Conservation (phyloP, 2,329 filamentous ascomycete species). For the Colletotrichum liriopes region DNA sequence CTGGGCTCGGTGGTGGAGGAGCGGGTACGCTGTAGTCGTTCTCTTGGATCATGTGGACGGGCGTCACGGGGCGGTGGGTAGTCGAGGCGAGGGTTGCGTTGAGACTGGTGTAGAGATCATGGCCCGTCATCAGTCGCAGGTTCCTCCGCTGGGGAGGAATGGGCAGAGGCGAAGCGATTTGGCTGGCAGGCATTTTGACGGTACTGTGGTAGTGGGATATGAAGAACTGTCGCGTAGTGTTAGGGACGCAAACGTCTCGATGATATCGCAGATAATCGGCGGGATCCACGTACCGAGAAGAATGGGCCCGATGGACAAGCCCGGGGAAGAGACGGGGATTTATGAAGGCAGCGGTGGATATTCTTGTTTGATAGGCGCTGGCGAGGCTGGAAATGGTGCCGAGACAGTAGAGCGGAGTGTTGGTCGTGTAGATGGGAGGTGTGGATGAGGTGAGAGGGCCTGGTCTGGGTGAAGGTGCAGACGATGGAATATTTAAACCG, state of each 20-base stretch:
- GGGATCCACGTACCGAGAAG: constrained; percentile 21
- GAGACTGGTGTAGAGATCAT: constrained; percentile 69
- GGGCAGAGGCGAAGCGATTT: constrained; percentile 63
- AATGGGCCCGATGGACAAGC: constrained; percentile 5
- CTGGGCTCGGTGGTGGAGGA: constrained; percentile 75
- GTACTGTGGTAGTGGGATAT: constrained; percentile 4
- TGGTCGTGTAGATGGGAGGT: constrained; percentile 14
- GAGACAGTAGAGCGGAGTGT: constrained; percentile 17
- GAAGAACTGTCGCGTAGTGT: not conserved
- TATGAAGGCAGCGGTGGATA: constrained; percentile 10
- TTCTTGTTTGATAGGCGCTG: constrained; percentile 18
- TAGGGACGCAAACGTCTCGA: constrained; percentile 7
- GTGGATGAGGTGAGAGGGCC: constrained; percentile 13
- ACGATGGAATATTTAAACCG: constrained; percentile 38
- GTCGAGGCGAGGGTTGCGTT: constrained; percentile 65
- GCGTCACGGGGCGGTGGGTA: constrained; percentile 61
- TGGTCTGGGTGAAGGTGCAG: constrained; percentile 27
- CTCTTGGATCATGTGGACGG: constrained; percentile 67
- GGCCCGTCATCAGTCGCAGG: constrained; percentile 61
- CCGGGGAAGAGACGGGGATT: constrained; percentile 19
- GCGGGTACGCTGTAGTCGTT: constrained; percentile 77
- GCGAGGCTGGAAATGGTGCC: constrained; percentile 21
- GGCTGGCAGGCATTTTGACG: constrained; percentile 59
- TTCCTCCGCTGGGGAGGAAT: constrained; percentile 64
- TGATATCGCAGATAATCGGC: not conserved